A percentile compares a stretch with the other conserved stretches of the same genome.
Evolutionary conservation across 176 grass and related monocot species (phyloP).

Genomic region (Bonia amplexicaulis): DNA sequence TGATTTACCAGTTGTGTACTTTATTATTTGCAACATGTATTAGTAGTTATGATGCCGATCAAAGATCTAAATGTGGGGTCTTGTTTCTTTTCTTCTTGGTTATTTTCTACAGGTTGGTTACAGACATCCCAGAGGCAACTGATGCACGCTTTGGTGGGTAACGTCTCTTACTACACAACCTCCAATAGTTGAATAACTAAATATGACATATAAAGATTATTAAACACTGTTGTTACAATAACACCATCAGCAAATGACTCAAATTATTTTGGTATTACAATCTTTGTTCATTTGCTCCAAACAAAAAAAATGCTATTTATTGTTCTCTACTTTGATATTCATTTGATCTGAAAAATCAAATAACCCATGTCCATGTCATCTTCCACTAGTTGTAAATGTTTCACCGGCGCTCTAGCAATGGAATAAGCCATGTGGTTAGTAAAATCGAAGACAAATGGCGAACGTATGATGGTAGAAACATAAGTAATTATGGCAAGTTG

Average conservation of each 20-base stretch:
- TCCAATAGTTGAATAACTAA: conserved; percentile 21
- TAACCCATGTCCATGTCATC: not conserved
- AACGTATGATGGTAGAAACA: conserved; percentile 12
- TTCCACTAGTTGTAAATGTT: not conserved
- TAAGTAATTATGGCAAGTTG: not conserved
- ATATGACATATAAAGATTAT: not conserved
- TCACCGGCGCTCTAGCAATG: not conserved
- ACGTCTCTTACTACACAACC: conserved; percentile 36
- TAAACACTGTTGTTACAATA: not conserved
- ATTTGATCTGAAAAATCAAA: not conserved
- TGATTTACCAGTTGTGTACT: conserved; percentile 3
- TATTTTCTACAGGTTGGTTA: conserved; percentile 70
- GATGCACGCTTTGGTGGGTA: conserved; percentile 76
- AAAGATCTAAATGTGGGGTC: conserved; percentile 25
- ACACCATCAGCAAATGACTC: not conserved
- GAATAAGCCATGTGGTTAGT: not conserved
- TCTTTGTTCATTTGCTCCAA: not conserved
- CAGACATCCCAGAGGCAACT: conserved; percentile 77
- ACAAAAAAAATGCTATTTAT: not conserved
- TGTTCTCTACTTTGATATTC: not conserved
- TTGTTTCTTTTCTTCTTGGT: conserved; percentile 25
- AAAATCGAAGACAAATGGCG: not conserved
- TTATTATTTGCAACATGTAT: conserved; percentile 1
- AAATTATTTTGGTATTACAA: not conserved
- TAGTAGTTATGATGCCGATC: conserved; percentile 3